These are phyloP conservation scores for Moricandia arvensis DNA, from an alignment of 345 rosid genomes.

Conservation along the genomic window DNA sequence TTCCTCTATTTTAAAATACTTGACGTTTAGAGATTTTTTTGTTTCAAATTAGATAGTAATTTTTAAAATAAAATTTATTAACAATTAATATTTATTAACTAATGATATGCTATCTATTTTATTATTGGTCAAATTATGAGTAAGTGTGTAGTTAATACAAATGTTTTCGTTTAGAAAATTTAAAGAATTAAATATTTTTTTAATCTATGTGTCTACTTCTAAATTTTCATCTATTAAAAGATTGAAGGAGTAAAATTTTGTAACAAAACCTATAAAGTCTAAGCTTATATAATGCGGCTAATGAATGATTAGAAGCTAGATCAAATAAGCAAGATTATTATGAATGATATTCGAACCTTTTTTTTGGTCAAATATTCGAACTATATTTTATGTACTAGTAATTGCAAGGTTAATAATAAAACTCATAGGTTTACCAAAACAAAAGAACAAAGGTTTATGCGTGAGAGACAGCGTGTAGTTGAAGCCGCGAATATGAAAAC, in stretches of 20 bases:
- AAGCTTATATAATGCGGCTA: background rate
- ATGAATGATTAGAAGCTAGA: background rate
- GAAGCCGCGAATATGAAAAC: background rate
- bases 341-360: background rate
- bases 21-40: too few species aligned
- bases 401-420: background rate
- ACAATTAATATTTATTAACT: too few species aligned
- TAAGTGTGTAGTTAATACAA: too few species aligned
- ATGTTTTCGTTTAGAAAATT: too few species aligned
- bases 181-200: too few species aligned
- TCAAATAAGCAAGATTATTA: background rate
- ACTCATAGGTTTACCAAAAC: background rate
- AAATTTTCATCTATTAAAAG: too few species aligned
- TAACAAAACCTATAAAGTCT: background rate
- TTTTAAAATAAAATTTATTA: too few species aligned
- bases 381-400: background rate
- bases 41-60: too few species aligned
- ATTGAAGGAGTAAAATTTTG: background rate
- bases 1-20: too few species aligned
- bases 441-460: background rate
- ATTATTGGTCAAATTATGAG: too few species aligned
- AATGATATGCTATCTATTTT: too few species aligned
- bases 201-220: too few species aligned
- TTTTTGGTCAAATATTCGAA: background rate
- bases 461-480: conserved; percentile 6